Conservation (phyloP, 2,329 filamentous ascomycete genomes). For the Penicillium sp. region DNA sequence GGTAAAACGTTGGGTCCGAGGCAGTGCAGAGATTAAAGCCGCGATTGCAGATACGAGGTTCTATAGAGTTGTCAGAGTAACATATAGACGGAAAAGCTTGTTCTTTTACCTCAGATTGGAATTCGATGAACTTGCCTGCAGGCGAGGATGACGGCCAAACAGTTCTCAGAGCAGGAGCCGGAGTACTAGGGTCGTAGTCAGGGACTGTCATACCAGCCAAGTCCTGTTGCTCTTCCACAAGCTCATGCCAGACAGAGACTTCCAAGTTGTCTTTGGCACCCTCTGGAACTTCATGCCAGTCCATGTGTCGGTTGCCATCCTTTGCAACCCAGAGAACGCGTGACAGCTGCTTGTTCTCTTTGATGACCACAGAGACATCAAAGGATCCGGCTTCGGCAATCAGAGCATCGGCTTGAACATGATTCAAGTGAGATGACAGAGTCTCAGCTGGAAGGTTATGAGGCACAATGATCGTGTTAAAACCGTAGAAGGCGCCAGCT, state of each 20-base stretch:
- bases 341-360: constrained; percentile 67
- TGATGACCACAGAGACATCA: constrained; percentile 70
- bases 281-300: constrained; percentile 86
- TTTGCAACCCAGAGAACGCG: constrained; percentile 92
- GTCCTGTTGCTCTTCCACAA: constrained; percentile 68
- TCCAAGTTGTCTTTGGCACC: constrained; percentile 71
- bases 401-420: constrained; percentile 74
- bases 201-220: constrained; percentile 64
- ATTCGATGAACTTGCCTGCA: constrained; percentile 71
- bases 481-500: constrained; percentile 85
- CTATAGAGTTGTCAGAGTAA: constrained; percentile 26
- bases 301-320: constrained; percentile 84
- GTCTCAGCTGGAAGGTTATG: constrained; percentile 71
- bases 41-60: constrained; percentile 89
- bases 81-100: background rate
- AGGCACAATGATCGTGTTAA: constrained; percentile 80
- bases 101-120: constrained; percentile 64
- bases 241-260: constrained; percentile 89
- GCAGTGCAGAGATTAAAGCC: constrained; percentile 72
- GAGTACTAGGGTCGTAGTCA: constrained; percentile 53
- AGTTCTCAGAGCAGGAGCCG: constrained; percentile 46
- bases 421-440: constrained; percentile 69
- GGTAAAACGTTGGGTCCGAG: constrained; percentile 69
- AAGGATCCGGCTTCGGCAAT: constrained; percentile 84
- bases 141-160: constrained; percentile 42